Evolutionary conservation across 2,329 filamentous ascomycete species (phyloP).

Genomic region (Monilinia fructigena): DNA sequence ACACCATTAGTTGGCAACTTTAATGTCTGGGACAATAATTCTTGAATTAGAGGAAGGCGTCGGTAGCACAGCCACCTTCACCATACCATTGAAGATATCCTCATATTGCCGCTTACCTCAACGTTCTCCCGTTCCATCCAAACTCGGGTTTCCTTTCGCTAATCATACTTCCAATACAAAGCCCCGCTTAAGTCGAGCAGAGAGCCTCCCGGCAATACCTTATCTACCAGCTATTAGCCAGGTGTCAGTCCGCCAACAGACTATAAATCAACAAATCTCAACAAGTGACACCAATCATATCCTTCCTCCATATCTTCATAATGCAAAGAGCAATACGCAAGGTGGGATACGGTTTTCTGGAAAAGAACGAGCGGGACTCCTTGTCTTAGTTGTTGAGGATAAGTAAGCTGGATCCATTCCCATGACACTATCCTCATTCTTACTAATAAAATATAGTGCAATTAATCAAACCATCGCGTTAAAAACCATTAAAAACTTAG

Average conservation of each 20-base stretch:
- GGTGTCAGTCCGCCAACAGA: neutral
- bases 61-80: slow-evolving; percentile 34
- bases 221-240: neutral
- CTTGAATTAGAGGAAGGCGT: slow-evolving; percentile 26
- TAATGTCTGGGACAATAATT: slow-evolving; percentile 33
- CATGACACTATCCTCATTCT: neutral
- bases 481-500: slow-evolving; percentile 33
- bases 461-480: slow-evolving; percentile 36
- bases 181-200: neutral
- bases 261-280: slow-evolving; percentile 28
- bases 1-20: slow-evolving; percentile 29
- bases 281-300: slow-evolving; percentile 18
- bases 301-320: slow-evolving; percentile 5
- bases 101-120: slow-evolving; percentile 19
- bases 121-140: neutral
- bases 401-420: slow-evolving; percentile 27
- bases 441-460: slow-evolving; percentile 25
- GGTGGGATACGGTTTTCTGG: neutral
- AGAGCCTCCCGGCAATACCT: slow-evolving; percentile 7
- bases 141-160: neutral
- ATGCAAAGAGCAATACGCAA: neutral
- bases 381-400: slow-evolving; percentile 34
- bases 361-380: slow-evolving; percentile 27
- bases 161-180: neutral
- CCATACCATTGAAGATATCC: slow-evolving; percentile 30